These are phyloP conservation scores for Coniosporium apollinis DNA, from an alignment of 495 filamentous ascomycete species.

Conservation along the genomic window DNA sequence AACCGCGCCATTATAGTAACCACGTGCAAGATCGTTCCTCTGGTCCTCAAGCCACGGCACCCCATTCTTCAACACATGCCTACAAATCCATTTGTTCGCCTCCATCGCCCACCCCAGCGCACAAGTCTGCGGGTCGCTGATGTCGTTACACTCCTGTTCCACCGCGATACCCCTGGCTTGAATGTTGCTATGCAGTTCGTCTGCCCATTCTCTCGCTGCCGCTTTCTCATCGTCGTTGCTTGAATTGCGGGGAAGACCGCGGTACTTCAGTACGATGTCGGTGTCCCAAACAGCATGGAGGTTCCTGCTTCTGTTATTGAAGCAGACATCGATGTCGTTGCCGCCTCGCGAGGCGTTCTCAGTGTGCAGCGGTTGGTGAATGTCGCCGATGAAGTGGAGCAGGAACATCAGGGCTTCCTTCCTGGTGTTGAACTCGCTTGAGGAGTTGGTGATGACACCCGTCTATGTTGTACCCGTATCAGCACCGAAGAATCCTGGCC, in stretches of 20 bases:
- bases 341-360: conserved; percentile 43
- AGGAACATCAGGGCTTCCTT: conserved; percentile 43
- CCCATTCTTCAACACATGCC: conserved; percentile 39
- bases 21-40: conserved; percentile 40
- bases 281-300: conserved; percentile 46
- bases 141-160: no score
- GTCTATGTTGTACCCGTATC: no score
- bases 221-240: no score
- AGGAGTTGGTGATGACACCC: no score
- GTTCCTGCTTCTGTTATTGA: conserved; percentile 24
- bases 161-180: no score
- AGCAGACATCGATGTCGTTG: conserved; percentile 43
- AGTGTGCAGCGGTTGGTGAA: conserved; percentile 48
- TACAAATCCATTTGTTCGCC: conserved; percentile 43
- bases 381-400: conserved; percentile 47
- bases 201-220: no score
- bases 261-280: conserved; percentile 38
- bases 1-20: conserved; percentile 47
- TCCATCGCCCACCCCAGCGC: conserved; percentile 44
- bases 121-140: conserved; percentile 29
- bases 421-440: no score
- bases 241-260: no score
- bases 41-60: conserved; percentile 31
- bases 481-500: no score
- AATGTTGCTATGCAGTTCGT: no score